Conservation (phyloP, 2,329 filamentous ascomycete genomes). For the Paecilomyces variotii region DNA sequence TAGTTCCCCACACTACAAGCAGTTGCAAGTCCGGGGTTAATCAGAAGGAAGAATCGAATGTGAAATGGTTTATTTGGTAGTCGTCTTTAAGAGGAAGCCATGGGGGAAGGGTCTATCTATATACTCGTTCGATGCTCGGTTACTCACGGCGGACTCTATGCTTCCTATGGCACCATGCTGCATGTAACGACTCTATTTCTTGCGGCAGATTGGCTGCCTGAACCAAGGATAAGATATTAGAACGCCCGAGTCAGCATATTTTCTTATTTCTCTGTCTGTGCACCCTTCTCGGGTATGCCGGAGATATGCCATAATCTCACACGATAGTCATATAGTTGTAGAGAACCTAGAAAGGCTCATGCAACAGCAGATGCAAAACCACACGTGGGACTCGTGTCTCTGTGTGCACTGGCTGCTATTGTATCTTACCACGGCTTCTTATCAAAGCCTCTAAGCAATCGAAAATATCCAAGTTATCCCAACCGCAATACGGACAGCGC, state of each 20-base stretch:
- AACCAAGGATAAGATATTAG: neutral
- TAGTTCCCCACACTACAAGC: neutral
- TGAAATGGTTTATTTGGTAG: neutral
- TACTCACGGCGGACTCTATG: neutral
- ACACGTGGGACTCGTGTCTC: no score
- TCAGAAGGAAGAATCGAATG: neutral
- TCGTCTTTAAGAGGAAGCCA: neutral
- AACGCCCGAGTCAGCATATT: neutral
- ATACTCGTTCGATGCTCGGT: neutral
- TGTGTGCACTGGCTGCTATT: no score
- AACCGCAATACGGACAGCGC: no score
- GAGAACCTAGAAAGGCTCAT: neutral
- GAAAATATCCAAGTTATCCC: no score
- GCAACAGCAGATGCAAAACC: neutral
- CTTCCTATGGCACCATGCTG: neutral
- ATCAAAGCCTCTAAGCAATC: no score
- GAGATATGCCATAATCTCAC: neutral
- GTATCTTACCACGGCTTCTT: no score
- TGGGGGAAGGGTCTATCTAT: neutral
- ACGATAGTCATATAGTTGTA: neutral
- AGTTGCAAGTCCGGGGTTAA: neutral
- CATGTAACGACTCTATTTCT: neutral
- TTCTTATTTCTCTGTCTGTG: neutral
- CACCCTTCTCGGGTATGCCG: neutral
- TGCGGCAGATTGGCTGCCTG: neutral